A percentile compares a stretch with the other conserved stretches of the same genome.
phyloP scores from a whole-genome alignment of 441 rosid genomes.

The Populus hybrid region DNA sequence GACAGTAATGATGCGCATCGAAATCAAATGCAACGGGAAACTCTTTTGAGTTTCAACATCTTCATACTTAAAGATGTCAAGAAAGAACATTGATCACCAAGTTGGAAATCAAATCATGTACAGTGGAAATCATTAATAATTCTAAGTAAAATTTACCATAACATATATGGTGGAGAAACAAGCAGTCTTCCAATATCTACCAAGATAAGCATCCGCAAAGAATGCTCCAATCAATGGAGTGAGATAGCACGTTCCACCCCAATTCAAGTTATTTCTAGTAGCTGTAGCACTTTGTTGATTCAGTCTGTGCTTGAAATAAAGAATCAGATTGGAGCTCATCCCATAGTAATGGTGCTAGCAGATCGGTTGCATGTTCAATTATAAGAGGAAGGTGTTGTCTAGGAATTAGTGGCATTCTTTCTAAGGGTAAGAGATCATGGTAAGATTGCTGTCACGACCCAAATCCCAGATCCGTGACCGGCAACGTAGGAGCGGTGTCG shows the following conservation, averaged over 20 bases:
- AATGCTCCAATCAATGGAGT: constrained; percentile 90
- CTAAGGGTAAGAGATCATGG: too few relatives aligned
- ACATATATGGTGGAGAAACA: constrained; percentile 64
- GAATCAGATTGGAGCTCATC: constrained; percentile 79
- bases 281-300: constrained; percentile 62
- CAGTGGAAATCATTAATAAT: neutral
- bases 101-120: neutral
- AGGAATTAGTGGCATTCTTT: too few relatives aligned
- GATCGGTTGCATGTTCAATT: too few relatives aligned
- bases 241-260: constrained; percentile 87
- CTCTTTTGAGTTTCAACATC: neutral
- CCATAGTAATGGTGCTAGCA: constrained; percentile 33
- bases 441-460: too few relatives aligned
- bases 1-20: neutral
- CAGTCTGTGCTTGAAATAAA: constrained; percentile 46
- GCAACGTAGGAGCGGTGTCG: too few relatives aligned
- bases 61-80: neutral
- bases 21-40: neutral
- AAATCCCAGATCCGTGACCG: too few relatives aligned
- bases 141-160: constrained; percentile 41
- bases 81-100: neutral
- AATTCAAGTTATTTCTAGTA: constrained; percentile 70
- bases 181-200: constrained; percentile 90
- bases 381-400: too few relatives aligned
- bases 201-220: constrained; percentile 82